A percentile compares a stretch with the other conserved stretches of the same genome.
Evolutionary conservation across 306 rosid species (phyloP).

Genomic region (Prunus padus): DNA sequence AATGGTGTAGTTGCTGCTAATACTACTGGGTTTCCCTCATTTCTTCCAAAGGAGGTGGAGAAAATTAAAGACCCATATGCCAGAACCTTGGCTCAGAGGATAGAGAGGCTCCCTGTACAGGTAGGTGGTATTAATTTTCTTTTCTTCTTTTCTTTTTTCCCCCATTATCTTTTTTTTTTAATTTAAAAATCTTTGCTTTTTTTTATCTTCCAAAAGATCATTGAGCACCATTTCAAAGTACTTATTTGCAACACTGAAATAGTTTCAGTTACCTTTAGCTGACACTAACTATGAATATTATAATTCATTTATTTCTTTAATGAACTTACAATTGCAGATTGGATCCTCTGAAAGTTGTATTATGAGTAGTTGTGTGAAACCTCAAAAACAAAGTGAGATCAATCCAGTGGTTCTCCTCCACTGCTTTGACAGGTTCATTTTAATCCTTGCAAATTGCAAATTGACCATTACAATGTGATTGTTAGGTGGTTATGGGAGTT

Average conservation of each 20-base stretch:
- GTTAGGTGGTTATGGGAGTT: too few species aligned
- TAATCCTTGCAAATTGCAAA: slow-evolving; percentile 14
- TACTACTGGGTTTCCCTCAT: slow-evolving; percentile 61
- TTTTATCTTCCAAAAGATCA: too few species aligned
- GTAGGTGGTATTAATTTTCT: too few species aligned
- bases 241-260: too few species aligned
- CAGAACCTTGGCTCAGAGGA: slow-evolving; percentile 62
- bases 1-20: slow-evolving; percentile 4
- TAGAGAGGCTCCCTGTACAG: slow-evolving; percentile 72
- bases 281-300: too few species aligned
- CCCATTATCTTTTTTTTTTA: too few species aligned
- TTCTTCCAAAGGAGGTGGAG: slow-evolving; percentile 67
- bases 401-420: slow-evolving; percentile 86
- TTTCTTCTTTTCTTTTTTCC: too few species aligned
- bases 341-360: slow-evolving; percentile 51
- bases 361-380: slow-evolving; percentile 91
- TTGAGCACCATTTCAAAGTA: too few species aligned
- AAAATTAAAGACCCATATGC: slow-evolving; percentile 69
- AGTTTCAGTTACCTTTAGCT: too few species aligned
- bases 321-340: slow-evolving; percentile 46
- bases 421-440: slow-evolving; percentile 74
- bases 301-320: too few species aligned
- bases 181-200: too few species aligned
- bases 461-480: neutral
- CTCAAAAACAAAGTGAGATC: slow-evolving; percentile 51